Evolutionary conservation across 768 basidiomycete genomes (phyloP).

Genomic region (Albatrellus ellisii): DNA sequence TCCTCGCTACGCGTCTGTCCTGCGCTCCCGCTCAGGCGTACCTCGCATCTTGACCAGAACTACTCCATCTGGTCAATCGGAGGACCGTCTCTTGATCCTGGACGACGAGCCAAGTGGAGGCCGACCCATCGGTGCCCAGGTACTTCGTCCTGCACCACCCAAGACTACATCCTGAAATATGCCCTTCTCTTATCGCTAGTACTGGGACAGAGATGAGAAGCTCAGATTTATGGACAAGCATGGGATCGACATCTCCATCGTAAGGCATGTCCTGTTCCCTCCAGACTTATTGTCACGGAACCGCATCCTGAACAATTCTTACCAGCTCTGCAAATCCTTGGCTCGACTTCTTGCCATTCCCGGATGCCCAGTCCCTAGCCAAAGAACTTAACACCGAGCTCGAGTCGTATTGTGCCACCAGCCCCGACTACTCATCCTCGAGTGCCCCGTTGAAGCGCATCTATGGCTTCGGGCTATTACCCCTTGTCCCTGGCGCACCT

Average conservation of each 20-base stretch:
- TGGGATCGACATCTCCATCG: slow-evolving; percentile 65
- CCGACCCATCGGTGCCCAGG: slow-evolving; percentile 69
- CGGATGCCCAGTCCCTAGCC: slow-evolving; percentile 54
- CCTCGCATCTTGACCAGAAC: slow-evolving; percentile 51
- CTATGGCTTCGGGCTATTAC: slow-evolving; percentile 77
- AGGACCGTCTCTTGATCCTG: slow-evolving; percentile 66
- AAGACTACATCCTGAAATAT: background rate
- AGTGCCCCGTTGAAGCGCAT: slow-evolving; percentile 43
- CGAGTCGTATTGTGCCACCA: slow-evolving; percentile 64
- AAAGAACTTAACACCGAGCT: slow-evolving; percentile 64
- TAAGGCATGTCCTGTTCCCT: slow-evolving; percentile 35
- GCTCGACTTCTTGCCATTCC: slow-evolving; percentile 73
- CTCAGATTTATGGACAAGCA: slow-evolving; percentile 78
- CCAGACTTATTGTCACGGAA: slow-evolving; percentile 3
- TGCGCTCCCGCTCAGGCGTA: slow-evolving; percentile 48
- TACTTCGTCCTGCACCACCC: slow-evolving; percentile 13
- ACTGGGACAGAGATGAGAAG: slow-evolving; percentile 72
- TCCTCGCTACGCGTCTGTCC: slow-evolving; percentile 59
- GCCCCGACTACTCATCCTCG: slow-evolving; percentile 29
- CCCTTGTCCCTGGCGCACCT: slow-evolving; percentile 57
- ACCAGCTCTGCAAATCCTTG: slow-evolving; percentile 78
- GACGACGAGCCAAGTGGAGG: slow-evolving; percentile 73
- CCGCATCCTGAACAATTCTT: background rate
- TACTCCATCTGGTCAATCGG: slow-evolving; percentile 31
- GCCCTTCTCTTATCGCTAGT: slow-evolving; percentile 26